These are phyloP conservation scores for Coemansia sp. DNA, from an alignment of 192 early-diverging fungal species.

Conservation along the genomic window DNA sequence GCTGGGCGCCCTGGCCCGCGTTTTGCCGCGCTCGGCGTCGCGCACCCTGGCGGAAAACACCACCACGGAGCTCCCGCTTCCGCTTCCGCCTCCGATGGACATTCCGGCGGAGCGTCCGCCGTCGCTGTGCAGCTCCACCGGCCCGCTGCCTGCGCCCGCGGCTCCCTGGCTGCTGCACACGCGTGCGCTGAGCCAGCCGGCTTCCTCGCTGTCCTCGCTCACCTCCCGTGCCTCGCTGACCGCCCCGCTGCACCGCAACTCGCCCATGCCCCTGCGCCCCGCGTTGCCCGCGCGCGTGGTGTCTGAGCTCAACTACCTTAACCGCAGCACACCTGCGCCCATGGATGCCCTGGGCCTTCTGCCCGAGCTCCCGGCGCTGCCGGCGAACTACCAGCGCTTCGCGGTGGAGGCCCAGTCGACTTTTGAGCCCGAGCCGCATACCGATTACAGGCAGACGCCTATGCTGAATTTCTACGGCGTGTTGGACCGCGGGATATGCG, in stretches of 20 bases:
- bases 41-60: no score
- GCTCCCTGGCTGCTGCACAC: slow-evolving; percentile 23
- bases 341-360: slow-evolving; percentile 4
- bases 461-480: slow-evolving; percentile 73
- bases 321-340: slow-evolving; percentile 12
- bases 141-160: slow-evolving; percentile 13
- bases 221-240: neutral
- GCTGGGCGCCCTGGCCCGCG: no score
- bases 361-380: slow-evolving; percentile 14
- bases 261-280: slow-evolving; percentile 20
- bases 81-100: no score
- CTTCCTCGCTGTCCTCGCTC: neutral
- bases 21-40: no score
- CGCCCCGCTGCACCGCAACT: slow-evolving; percentile 22
- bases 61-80: no score
- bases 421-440: slow-evolving; percentile 47
- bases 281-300: slow-evolving; percentile 29
- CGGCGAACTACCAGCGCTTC: slow-evolving; percentile 48
- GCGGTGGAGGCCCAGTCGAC: slow-evolving; percentile 45
- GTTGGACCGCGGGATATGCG: slow-evolving; percentile 68
- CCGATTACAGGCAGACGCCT: slow-evolving; percentile 72
- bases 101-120: neutral
- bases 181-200: slow-evolving; percentile 22
- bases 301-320: slow-evolving; percentile 39
- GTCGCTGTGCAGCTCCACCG: neutral